Evolutionary conservation across 139 green algal species (phyloP).

Genomic region (Spirogloea muscicola): DNA sequence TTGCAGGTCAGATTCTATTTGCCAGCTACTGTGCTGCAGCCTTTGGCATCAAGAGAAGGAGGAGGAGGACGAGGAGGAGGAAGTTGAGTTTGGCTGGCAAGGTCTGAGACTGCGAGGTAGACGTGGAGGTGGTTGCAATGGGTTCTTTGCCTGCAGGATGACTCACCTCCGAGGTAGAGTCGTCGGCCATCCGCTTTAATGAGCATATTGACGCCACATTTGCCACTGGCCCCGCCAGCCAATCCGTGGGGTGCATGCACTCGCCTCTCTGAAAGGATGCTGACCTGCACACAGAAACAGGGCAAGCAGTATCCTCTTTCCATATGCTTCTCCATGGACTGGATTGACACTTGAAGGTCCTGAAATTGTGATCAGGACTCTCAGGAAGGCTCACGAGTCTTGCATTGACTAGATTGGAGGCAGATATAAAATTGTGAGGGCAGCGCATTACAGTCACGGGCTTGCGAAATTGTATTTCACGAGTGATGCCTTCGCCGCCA

Average conservation of each 20-base stretch:
- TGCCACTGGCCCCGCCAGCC: conserved; percentile 60
- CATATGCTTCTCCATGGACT: too few species aligned
- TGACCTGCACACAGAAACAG: conserved; percentile 43
- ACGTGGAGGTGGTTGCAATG: too few species aligned
- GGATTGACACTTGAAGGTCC: too few species aligned
- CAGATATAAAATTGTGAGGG: background rate
- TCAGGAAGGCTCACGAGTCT: background rate
- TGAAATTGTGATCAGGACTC: background rate
- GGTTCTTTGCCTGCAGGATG: too few species aligned
- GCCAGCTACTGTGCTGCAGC: background rate
- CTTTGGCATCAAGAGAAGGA: background rate
- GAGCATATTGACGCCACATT: conserved; percentile 74
- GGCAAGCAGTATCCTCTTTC: background rate
- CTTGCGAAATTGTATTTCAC: conserved; percentile 86
- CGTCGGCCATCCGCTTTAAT: conserved; percentile 50
- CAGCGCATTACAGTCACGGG: conserved; percentile 59
- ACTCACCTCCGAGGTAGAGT: conserved; percentile 66
- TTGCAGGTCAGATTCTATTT: background rate
- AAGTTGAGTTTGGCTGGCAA: too few species aligned
- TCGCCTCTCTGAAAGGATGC: conserved; percentile 83
- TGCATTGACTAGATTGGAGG: background rate
- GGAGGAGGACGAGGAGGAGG: too few species aligned
- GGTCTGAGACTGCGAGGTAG: too few species aligned
- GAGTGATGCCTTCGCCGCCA: conserved; percentile 83
- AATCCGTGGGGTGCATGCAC: conserved; percentile 73